Conservation (phyloP, 1,284 basidiomycete genomes). For the Cutaneotrichosporon cavernicola region DNA sequence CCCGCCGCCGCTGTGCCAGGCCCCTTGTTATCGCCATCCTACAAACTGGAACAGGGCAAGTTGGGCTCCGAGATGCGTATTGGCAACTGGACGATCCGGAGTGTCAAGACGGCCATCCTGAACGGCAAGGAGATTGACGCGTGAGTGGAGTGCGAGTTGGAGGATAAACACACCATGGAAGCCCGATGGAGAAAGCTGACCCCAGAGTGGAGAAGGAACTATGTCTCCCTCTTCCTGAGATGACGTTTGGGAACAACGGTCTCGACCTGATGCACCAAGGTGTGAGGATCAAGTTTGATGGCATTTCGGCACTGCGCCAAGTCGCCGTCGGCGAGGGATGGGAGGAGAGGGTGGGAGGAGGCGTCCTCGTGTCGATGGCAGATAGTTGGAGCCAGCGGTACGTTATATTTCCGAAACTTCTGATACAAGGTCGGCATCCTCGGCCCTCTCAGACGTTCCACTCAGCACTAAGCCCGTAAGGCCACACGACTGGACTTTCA, state of each 20-base stretch:
- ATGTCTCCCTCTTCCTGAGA: constrained; percentile 82
- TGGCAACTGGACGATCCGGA: constrained; percentile 50
- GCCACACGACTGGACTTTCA: constrained; percentile 98
- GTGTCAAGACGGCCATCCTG: constrained; percentile 54
- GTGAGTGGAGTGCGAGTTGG: constrained; percentile 31
- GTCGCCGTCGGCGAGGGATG: constrained; percentile 71
- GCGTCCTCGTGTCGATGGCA: constrained; percentile 90
- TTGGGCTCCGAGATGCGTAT: constrained; percentile 43
- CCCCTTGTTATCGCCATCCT: constrained; percentile 12
- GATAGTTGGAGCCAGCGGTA: constrained; percentile 89
- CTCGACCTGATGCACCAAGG: constrained; percentile 60
- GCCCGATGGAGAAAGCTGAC: too few relatives aligned
- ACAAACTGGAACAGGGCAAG: constrained; percentile 26
- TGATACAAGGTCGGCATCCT: constrained; percentile 26
- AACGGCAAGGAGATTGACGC: constrained; percentile 57
- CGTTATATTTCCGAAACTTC: constrained; percentile 22
- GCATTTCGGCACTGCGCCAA: constrained; percentile 66
- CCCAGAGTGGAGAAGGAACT: constrained; percentile 69
- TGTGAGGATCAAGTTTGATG: constrained; percentile 70
- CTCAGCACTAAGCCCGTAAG: constrained; percentile 77
- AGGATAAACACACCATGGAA: too few relatives aligned
- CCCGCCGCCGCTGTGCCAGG: neutral
- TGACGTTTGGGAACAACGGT: constrained; percentile 89
- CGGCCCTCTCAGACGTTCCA: constrained; percentile 56
- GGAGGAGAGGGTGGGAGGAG: constrained; percentile 74